phyloP scores from a whole-genome alignment of 192 early-diverging fungal genomes.

The Coemansia sp. region DNA sequence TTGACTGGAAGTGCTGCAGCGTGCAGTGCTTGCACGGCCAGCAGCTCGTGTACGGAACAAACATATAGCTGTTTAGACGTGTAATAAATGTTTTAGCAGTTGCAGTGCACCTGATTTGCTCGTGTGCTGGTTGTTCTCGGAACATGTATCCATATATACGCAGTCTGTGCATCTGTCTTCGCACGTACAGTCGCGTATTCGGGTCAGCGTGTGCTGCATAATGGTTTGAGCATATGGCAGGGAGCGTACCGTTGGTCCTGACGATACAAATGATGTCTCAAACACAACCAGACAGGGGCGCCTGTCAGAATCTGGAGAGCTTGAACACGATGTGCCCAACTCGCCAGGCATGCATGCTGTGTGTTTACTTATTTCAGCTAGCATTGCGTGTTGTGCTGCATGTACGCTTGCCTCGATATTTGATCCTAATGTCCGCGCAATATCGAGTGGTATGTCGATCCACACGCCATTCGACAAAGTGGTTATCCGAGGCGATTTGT shows the following conservation, averaged over 20 bases:
- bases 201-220: background rate
- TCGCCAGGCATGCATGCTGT: background rate
- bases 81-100: conserved; percentile 1
- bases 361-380: background rate
- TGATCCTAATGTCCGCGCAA: background rate
- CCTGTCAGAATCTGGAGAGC: background rate
- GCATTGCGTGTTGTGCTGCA: conserved; percentile 28
- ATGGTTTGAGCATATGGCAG: background rate
- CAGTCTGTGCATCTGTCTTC: background rate
- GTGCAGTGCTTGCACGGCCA: conserved; percentile 46
- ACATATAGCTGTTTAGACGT: background rate
- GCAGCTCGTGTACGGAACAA: conserved; percentile 12
- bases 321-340: background rate
- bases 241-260: conserved; percentile 5
- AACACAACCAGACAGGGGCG: background rate
- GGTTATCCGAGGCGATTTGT: conserved; percentile 6
- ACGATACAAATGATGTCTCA: background rate
- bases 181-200: background rate
- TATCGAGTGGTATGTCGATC: conserved; percentile 24
- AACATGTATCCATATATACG: background rate
- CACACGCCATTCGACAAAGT: conserved; percentile 18
- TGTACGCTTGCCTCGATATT: conserved; percentile 35
- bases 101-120: background rate
- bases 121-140: background rate
- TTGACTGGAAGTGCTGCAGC: conserved; percentile 64